Conservation (phyloP, 805 yeast species). For the Wickerhamiella bombiphila region DNA sequence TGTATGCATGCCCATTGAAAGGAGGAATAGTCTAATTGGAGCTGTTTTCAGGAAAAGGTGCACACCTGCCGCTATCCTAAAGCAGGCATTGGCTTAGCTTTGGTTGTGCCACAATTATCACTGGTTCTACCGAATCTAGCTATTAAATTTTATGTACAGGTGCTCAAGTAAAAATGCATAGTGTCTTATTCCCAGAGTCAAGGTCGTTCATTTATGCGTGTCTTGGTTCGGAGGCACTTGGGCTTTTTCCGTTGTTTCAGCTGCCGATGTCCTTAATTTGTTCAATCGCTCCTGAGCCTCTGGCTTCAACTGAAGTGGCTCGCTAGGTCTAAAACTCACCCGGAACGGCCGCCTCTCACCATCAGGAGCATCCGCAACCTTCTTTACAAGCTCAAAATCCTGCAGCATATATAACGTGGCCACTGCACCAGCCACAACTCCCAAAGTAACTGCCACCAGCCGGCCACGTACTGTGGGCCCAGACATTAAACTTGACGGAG, state of each 20-base stretch:
- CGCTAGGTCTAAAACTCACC: constrained; percentile 19
- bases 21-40: no score
- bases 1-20: no score
- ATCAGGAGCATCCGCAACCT: constrained; percentile 18
- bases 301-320: constrained; percentile 20
- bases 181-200: no score
- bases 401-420: constrained; percentile 17
- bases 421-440: constrained; percentile 17
- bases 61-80: no score
- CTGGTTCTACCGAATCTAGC: no score
- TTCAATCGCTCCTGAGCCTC: constrained; percentile 16
- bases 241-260: background rate
- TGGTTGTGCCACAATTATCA: no score
- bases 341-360: constrained; percentile 18
- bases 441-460: constrained; percentile 18
- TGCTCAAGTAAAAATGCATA: no score
- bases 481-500: background rate
- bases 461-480: constrained; percentile 21
- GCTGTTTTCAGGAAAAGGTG: no score
- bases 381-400: constrained; percentile 21
- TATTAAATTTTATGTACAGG: no score
- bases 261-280: constrained; percentile 2
- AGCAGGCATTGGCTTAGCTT: no score
- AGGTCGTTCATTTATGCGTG: no score
- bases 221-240: background rate